phyloP scores from a whole-genome alignment of 2,329 filamentous ascomycete species.

The Dactylellina leptospora region DNA sequence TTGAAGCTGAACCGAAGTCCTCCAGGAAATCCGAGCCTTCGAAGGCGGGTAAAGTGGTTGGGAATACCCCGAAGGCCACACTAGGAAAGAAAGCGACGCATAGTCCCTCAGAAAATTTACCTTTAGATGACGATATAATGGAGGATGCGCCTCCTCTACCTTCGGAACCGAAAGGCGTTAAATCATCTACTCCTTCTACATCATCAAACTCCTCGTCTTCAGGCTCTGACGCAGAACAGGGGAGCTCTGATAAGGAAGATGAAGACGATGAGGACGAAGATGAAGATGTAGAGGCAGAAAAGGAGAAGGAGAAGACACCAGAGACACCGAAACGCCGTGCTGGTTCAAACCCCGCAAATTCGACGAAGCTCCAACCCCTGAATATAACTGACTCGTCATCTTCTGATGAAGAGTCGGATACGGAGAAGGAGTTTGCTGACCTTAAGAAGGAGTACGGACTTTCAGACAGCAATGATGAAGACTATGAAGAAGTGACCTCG shows the following conservation, averaged over 20 bases:
- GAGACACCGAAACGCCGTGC: background rate
- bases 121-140: constrained; percentile 26
- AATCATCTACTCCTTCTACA: constrained; percentile 6
- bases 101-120: constrained; percentile 3
- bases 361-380: too few relatives aligned
- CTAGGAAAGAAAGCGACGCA: constrained; percentile 9
- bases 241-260: constrained; percentile 49
- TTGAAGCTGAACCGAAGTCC: background rate
- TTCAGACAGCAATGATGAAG: constrained; percentile 35
- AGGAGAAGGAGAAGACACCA: constrained; percentile 43
- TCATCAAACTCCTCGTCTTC: constrained; percentile 14
- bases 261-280: constrained; percentile 53
- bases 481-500: constrained; percentile 4
- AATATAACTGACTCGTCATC: too few relatives aligned
- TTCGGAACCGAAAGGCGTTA: constrained; percentile 12
- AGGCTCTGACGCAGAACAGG: constrained; percentile 31
- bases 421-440: constrained; percentile 11
- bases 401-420: constrained; percentile 13
- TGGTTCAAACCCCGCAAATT: too few relatives aligned
- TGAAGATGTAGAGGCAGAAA: constrained; percentile 53
- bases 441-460: constrained; percentile 15
- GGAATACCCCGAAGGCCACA: background rate
- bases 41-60: background rate
- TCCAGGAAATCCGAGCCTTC: background rate
- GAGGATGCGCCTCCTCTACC: constrained; percentile 36